These are phyloP conservation scores for Lactarius deliciosus DNA, from an alignment of 768 basidiomycete species.

Conservation along the genomic window DNA sequence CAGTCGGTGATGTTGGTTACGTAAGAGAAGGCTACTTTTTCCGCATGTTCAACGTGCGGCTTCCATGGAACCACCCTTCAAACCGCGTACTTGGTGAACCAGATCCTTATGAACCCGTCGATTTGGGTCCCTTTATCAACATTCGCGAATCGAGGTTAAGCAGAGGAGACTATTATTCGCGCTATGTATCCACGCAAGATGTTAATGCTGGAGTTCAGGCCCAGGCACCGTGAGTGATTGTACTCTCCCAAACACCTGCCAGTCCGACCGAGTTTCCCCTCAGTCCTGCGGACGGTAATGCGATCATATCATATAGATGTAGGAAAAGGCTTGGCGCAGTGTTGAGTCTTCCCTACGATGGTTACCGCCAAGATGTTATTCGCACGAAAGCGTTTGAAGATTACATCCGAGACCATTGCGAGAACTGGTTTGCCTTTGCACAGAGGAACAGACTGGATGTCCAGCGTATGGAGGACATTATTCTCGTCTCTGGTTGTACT, in stretches of 20 bases:
- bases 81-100: neutral
- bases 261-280: neutral
- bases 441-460: slow-evolving; percentile 5
- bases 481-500: slow-evolving; percentile 21
- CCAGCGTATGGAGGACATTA: slow-evolving; percentile 23
- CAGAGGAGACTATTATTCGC: slow-evolving; percentile 7
- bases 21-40: slow-evolving; percentile 27
- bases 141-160: neutral
- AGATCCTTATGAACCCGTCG: neutral
- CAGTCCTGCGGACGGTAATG: neutral
- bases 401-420: slow-evolving; percentile 19
- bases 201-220: slow-evolving; percentile 1
- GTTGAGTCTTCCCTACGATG: slow-evolving; percentile 8
- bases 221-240: slow-evolving; percentile 3
- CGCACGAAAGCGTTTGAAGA: slow-evolving; percentile 19
- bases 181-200: slow-evolving; percentile 5
- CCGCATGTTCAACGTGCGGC: slow-evolving; percentile 26
- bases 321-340: slow-evolving; percentile 5
- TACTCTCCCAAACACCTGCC: neutral
- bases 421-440: slow-evolving; percentile 13
- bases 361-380: slow-evolving; percentile 1
- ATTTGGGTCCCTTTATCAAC: slow-evolving; percentile 11
- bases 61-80: slow-evolving; percentile 16
- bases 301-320: neutral
- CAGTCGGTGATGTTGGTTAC: slow-evolving; percentile 31